Percentiles rank a stretch among this genome's conserved stretches.
Conservation (phyloP, 2,329 filamentous ascomycete genomes). For the Botrytis tulipae region DNA sequence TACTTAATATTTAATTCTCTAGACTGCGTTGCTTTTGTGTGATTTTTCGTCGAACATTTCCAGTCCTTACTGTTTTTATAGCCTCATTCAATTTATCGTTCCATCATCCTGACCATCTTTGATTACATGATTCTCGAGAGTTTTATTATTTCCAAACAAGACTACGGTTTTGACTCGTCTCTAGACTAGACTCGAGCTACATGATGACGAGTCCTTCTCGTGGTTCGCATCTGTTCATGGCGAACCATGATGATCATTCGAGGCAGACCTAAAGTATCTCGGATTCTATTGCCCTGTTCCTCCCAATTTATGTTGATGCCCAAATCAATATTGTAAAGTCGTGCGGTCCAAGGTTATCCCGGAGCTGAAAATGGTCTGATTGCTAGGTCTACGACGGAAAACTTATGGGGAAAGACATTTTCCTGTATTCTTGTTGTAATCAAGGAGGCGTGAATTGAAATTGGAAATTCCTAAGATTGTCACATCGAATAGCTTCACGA, state of each 20-base stretch:
- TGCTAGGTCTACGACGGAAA: no score
- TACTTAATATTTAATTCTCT: not conserved
- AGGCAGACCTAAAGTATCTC: not conserved
- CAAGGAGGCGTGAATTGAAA: not conserved
- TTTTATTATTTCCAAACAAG: not conserved
- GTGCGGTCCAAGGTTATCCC: not conserved
- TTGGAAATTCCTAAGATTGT: not conserved
- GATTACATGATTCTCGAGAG: not conserved
- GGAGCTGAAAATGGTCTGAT: not conserved
- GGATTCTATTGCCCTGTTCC: not conserved
- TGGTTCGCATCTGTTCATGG: not conserved
- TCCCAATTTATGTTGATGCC: not conserved
- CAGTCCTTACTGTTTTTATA: not conserved
- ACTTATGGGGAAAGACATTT: not conserved
- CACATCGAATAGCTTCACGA: not conserved
- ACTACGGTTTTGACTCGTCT: not conserved
- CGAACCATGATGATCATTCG: not conserved
- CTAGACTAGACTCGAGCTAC: not conserved
- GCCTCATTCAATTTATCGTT: not conserved
- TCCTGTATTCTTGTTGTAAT: not conserved
- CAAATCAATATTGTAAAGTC: not conserved
- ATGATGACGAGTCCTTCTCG: not conserved
- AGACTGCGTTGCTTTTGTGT: not conserved
- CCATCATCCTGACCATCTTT: not conserved
- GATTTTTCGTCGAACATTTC: not conserved